Conservation (phyloP, 768 basidiomycete genomes). For the Lactarius quietus region DNA sequence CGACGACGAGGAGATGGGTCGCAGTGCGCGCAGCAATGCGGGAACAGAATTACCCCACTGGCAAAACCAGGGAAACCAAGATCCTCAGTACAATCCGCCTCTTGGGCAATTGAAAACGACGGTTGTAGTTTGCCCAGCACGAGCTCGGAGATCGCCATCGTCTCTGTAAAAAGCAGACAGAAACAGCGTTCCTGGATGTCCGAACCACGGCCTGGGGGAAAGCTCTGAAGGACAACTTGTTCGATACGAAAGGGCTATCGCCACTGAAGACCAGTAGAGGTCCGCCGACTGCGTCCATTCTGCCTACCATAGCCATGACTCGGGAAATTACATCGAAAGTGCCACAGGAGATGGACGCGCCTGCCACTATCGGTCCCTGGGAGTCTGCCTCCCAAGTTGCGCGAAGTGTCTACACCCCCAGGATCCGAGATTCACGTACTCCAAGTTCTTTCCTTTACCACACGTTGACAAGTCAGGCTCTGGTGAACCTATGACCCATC, state of each 20-base stretch:
- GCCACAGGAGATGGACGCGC: background rate
- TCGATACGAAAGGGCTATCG: background rate
- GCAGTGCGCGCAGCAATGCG: background rate
- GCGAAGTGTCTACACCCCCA: background rate
- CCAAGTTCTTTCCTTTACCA: slow-evolving; percentile 18
- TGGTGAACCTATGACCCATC: background rate
- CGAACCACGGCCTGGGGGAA: slow-evolving; percentile 32
- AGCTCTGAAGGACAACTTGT: background rate
- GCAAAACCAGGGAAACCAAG: background rate
- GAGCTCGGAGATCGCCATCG: slow-evolving; percentile 16
- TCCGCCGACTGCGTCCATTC: background rate
- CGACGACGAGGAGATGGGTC: background rate
- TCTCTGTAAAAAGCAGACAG: slow-evolving; percentile 17
- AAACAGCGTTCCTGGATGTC: slow-evolving; percentile 39
- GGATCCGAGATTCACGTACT: background rate
- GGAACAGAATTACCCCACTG: background rate
- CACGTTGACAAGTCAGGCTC: background rate
- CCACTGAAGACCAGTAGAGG: background rate
- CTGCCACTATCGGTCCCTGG: slow-evolving; percentile 43
- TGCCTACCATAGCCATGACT: background rate
- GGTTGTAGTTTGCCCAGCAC: slow-evolving; percentile 22
- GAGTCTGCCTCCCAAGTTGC: slow-evolving; percentile 53
- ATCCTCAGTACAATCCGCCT: slow-evolving; percentile 35
- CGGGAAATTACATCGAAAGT: background rate
- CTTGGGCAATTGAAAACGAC: slow-evolving; percentile 56